Percentiles rank a stretch among this genome's conserved stretches.
phyloP scores from a whole-genome alignment of 768 basidiomycete species.

The Tubosaeta sp. region DNA sequence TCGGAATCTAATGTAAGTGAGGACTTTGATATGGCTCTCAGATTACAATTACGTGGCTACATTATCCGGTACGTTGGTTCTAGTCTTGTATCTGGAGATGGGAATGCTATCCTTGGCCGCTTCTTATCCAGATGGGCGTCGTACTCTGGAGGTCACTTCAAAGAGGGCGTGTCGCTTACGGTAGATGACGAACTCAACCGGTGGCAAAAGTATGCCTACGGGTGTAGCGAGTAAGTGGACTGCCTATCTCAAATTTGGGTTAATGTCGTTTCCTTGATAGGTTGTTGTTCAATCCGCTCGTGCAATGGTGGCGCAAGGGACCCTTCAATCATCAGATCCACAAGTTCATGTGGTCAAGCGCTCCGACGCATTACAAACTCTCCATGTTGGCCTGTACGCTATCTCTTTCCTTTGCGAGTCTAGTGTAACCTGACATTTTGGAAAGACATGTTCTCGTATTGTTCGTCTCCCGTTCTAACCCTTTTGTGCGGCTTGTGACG shows the following conservation, averaged over 20 bases:
- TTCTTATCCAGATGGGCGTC: constrained; percentile 55
- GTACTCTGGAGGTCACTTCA: constrained; percentile 82
- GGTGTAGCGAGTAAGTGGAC: constrained; percentile 45
- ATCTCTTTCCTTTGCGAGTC: not conserved
- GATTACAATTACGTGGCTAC: constrained; percentile 60
- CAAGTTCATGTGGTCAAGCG: constrained; percentile 69
- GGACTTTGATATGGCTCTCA: constrained; percentile 66
- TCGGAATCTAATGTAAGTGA: constrained; percentile 65
- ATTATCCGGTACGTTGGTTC: constrained; percentile 48
- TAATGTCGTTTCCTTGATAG: constrained; percentile 34
- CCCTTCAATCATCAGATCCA: constrained; percentile 82
- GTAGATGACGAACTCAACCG: constrained; percentile 88
- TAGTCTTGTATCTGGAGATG: not conserved
- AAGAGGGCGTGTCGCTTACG: constrained; percentile 91
- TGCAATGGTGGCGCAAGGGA: constrained; percentile 71
- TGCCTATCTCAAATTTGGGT: constrained; percentile 1
- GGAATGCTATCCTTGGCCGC: not conserved
- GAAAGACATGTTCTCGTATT: constrained; percentile 50
- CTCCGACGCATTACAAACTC: constrained; percentile 81
- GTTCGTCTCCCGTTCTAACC: constrained; percentile 28
- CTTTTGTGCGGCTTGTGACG: not conserved
- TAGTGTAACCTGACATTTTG: constrained; percentile 1
- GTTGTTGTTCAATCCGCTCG: constrained; percentile 81
- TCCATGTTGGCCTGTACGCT: constrained; percentile 50
- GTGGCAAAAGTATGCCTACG: constrained; percentile 89